Base-by-base conservation (phyloP, 371 early-diverging fungal species). In the Coemansia sp. region DNA sequence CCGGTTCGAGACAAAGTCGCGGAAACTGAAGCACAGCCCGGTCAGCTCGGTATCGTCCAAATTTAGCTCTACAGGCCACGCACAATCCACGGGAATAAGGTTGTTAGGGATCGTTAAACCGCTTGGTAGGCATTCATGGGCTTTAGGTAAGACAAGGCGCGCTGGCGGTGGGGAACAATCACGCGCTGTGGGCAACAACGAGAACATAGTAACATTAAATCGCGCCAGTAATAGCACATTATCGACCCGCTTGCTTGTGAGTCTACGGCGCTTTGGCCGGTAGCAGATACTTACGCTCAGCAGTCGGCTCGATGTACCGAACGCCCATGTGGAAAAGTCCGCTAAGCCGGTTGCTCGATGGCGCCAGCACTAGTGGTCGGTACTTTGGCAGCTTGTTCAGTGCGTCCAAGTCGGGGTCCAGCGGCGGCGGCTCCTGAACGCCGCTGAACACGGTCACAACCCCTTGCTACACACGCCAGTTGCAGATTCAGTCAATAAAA, bases 291-390 rank as follows among this genome's bases (percentile, higher is more conserved):
- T 70, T 70, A 70, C 70, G 75, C 57, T 74, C 75, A 35, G 75
- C 75, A 4, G 75, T 72, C 34, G 75, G 75, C 67, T 74, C 75
- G 14, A 74, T 65, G 56, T 74, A 74, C 5, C 75, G 75, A 8
- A 58, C 48, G 1, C 74, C 75, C 11, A 59, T 38, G 13, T 74
- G 72, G 30, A 74, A 74, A 3, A 74, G 67, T 31, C 75, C 75
- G n/a, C 71, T 49, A 16, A 74, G 57, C 2, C 75, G 75, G 49
- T 59, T 73, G 52, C 66, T 67, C 11, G 73, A 51, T 5, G 75
- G 75, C 4, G 72, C 75, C 52, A 74, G 47, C 30, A 74, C 75
- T 43, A 73, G 65, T 14, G 75, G 75, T 14, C 75, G 66, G 52
- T 57, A 74, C 16, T 49, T 43, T 9, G 75, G 74, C 30, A 74